phyloP scores from a whole-genome alignment of 2,329 filamentous ascomycete species.

The Fusarium falciforme region DNA sequence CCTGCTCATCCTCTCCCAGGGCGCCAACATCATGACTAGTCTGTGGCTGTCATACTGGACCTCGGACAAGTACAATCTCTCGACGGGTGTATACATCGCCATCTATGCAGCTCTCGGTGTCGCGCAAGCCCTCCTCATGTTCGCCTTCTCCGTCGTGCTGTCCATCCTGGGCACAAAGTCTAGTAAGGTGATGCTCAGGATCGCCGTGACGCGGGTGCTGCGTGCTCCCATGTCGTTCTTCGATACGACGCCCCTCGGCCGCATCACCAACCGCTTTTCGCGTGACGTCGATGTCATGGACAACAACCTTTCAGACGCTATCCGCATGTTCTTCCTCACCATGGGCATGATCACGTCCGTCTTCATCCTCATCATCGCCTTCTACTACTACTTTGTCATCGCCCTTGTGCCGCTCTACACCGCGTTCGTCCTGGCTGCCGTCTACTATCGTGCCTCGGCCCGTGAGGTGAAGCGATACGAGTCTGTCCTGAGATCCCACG shows the following conservation, averaged over 20 bases:
- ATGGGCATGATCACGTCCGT: constrained; percentile 84
- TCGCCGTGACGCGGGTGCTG: constrained; percentile 82
- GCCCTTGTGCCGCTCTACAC: constrained; percentile 74
- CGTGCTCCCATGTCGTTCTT: constrained; percentile 89
- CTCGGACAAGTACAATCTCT: constrained; percentile 77
- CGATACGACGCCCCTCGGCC: constrained; percentile 93
- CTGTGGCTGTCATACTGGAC: constrained; percentile 97
- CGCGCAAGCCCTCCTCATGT: constrained; percentile 79
- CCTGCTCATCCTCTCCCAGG: constrained; percentile 79
- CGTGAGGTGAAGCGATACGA: constrained; percentile 96
- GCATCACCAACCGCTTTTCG: constrained; percentile 96
- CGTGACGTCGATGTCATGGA: constrained; percentile 98
- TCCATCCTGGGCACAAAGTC: constrained; percentile 84
- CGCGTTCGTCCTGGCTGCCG: constrained; percentile 83
- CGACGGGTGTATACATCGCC: constrained; percentile 78
- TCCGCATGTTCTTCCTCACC: constrained; percentile 93
- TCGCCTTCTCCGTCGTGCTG: constrained; percentile 81
- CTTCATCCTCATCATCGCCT: constrained; percentile 92
- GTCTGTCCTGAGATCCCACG: constrained; percentile 84
- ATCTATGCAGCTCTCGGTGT: constrained; percentile 78
- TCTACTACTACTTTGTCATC: constrained; percentile 86
- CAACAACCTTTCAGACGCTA: constrained; percentile 87
- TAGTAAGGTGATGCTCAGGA: constrained; percentile 83
- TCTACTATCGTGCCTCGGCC: constrained; percentile 91
- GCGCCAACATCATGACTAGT: constrained; percentile 86